Evolutionary conservation across 192 early-diverging fungal genomes (phyloP).

Genomic region (Backusella macrospora): DNA sequence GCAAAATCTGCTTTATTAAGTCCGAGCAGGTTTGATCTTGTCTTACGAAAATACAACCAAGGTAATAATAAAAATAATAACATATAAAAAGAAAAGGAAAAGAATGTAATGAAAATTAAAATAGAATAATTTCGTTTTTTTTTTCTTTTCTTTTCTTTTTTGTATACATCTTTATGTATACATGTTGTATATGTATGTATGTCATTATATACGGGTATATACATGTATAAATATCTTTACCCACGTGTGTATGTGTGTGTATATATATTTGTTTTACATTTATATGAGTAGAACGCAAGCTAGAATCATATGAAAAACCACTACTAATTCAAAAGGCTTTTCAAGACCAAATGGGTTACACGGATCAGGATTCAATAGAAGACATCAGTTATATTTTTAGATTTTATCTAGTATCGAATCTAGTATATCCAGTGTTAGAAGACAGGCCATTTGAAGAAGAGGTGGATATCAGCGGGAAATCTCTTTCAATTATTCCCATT

Average conservation of each 20-base stretch:
- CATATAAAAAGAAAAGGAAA: not conserved
- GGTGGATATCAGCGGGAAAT: slow-evolving; percentile 71
- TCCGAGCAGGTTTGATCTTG: slow-evolving; percentile 43
- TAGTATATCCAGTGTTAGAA: slow-evolving; percentile 43
- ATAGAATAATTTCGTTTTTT: not conserved
- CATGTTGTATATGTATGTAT: no score
- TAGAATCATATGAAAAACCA: slow-evolving; percentile 72
- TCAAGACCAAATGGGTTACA: slow-evolving; percentile 81
- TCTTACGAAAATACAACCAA: slow-evolving; percentile 25
- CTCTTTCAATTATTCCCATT: slow-evolving; percentile 80
- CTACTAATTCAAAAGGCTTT: slow-evolving; percentile 70
- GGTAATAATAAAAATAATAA: slow-evolving; percentile 5
- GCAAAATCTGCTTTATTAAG: slow-evolving; percentile 84
- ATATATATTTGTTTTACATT: not conserved
- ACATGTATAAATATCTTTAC: not conserved
- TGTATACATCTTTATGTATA: no score
- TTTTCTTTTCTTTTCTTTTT: no score
- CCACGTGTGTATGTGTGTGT: not conserved
- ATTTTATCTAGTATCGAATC: slow-evolving; percentile 64
- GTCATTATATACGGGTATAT: no score
- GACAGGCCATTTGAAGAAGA: slow-evolving; percentile 51
- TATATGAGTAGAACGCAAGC: slow-evolving; percentile 63
- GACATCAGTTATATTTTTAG: slow-evolving; percentile 76
- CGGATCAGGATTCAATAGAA: slow-evolving; percentile 72
- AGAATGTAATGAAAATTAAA: not conserved